These are phyloP conservation scores for Jacaranda mimosifolia DNA, from an alignment of 257 asterid species.

Conservation along the genomic window DNA sequence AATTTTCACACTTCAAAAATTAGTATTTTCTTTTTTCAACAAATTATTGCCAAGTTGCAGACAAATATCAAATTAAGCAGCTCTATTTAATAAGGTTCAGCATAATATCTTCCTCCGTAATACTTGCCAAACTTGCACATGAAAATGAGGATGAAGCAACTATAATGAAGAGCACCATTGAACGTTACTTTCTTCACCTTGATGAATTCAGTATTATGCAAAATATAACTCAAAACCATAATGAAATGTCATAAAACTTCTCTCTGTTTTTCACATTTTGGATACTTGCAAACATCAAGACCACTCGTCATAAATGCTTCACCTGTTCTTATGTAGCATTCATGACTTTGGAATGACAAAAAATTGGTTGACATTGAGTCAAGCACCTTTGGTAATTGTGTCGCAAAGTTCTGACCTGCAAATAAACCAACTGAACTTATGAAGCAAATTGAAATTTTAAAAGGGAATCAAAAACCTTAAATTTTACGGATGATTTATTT, in stretches of 20 bases:
- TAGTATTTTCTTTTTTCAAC: background rate
- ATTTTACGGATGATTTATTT: conserved; percentile 3
- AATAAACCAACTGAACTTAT: conserved; percentile 38
- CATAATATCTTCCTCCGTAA: conserved; percentile 23
- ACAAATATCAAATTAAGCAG: conserved; percentile 21
- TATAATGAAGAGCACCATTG: background rate
- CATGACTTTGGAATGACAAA: conserved; percentile 72
- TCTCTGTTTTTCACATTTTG: background rate
- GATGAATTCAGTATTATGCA: conserved; percentile 9
- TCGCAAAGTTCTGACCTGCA: conserved; percentile 75
- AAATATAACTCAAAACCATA: conserved; percentile 23
- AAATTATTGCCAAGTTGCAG: conserved; percentile 24
- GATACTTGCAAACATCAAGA: conserved; percentile 35
- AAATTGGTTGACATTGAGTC: conserved; percentile 72
- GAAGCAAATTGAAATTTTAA: conserved; percentile 22
- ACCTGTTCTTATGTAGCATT: conserved; percentile 95
- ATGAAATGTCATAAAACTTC: conserved; percentile 10
- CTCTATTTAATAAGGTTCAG: background rate
- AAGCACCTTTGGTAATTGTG: conserved; percentile 75
- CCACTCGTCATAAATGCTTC: conserved; percentile 37
- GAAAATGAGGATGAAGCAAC: conserved; percentile 26
- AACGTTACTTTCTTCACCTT: conserved; percentile 8
- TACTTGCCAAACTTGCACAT: conserved; percentile 27
- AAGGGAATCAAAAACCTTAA: conserved; percentile 3
- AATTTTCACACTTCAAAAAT: conserved; percentile 21